Percentiles rank a stretch among this genome's conserved stretches.
Conservation (phyloP, 306 rosid genomes). For the Prunus mongolica region DNA sequence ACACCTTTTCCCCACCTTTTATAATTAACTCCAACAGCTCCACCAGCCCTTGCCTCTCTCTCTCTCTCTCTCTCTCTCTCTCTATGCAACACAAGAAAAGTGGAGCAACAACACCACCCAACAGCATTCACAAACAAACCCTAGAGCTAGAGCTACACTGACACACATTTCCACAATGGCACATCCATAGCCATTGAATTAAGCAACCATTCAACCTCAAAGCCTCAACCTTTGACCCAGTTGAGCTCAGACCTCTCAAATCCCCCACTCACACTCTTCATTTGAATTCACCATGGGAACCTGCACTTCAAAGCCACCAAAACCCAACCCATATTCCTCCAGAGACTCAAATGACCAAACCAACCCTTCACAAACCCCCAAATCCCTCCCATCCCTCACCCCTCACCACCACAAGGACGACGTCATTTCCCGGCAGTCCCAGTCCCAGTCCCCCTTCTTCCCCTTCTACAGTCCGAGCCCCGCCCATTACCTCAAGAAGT, state of each 20-base stretch:
- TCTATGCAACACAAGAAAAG: background rate
- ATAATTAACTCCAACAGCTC: background rate
- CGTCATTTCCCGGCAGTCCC: slow-evolving; percentile 32
- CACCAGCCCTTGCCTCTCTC: background rate
- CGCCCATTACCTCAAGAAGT: slow-evolving; percentile 57
- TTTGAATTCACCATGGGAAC: slow-evolving; percentile 54
- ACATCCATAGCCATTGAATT: slow-evolving; percentile 15
- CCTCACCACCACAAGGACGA: slow-evolving; percentile 38
- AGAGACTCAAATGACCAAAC: slow-evolving; percentile 33
- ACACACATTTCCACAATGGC: slow-evolving; percentile 16
- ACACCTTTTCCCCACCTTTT: slow-evolving; percentile 6
- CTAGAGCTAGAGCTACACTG: background rate
- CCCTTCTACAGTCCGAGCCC: slow-evolving; percentile 97
- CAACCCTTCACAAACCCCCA: slow-evolving; percentile 50
- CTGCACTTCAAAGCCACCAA: slow-evolving; percentile 88
- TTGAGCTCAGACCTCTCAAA: too few species aligned
- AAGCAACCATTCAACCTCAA: background rate
- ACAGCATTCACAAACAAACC: background rate
- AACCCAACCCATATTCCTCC: slow-evolving; percentile 59
- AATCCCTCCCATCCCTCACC: slow-evolving; percentile 35
- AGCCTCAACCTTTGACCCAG: background rate
- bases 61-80: background rate
- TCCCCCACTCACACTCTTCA: slow-evolving; percentile 2
- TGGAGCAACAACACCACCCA: background rate
- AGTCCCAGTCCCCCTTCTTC: slow-evolving; percentile 62